Evolutionary conservation across 139 green algal species (phyloP).

Genomic region (Chlamydomonas sphaeroides): DNA sequence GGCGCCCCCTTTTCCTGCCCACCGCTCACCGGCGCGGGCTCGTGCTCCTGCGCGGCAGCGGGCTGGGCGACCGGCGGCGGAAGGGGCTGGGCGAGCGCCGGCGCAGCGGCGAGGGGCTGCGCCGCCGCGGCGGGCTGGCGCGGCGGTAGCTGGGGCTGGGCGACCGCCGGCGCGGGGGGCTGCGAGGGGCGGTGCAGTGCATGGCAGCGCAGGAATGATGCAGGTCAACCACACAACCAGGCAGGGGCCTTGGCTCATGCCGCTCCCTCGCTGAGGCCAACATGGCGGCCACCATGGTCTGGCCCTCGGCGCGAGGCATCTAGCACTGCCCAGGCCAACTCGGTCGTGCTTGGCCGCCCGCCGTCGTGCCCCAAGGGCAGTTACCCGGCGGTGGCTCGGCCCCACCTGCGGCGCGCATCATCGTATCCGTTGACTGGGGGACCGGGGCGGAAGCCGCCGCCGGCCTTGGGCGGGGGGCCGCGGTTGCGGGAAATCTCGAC

Average conservation of each 20-base stretch:
- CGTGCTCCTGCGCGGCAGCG: constrained; percentile 4
- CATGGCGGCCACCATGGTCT: too few relatives aligned
- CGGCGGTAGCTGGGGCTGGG: constrained; percentile 13
- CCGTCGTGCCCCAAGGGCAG: too few relatives aligned
- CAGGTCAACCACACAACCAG: too few relatives aligned
- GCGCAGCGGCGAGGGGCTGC: not conserved
- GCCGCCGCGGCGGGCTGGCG: not conserved
- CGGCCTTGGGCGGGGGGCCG: not conserved
- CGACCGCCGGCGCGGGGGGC: constrained; percentile 18
- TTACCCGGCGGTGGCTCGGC: not conserved
- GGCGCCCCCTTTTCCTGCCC: not conserved
- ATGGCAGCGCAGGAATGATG: too few relatives aligned
- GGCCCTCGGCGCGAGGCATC: not conserved
- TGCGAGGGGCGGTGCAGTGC: not conserved
- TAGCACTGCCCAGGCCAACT: not conserved
- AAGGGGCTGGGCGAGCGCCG: constrained; percentile 6
- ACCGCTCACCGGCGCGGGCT: constrained; percentile 40
- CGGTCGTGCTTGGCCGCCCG: too few relatives aligned
- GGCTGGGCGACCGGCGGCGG: constrained; percentile 18
- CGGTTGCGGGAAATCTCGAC: constrained; percentile 45
- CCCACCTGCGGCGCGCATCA: constrained; percentile 19
- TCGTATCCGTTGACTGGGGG: constrained; percentile 7
- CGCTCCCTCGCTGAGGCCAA: too few relatives aligned
- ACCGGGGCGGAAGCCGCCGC: not conserved
- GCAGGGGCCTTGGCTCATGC: too few relatives aligned